Evolutionary conservation across 768 basidiomycete species (phyloP).

Genomic region (Multifurca ochricompacta): DNA sequence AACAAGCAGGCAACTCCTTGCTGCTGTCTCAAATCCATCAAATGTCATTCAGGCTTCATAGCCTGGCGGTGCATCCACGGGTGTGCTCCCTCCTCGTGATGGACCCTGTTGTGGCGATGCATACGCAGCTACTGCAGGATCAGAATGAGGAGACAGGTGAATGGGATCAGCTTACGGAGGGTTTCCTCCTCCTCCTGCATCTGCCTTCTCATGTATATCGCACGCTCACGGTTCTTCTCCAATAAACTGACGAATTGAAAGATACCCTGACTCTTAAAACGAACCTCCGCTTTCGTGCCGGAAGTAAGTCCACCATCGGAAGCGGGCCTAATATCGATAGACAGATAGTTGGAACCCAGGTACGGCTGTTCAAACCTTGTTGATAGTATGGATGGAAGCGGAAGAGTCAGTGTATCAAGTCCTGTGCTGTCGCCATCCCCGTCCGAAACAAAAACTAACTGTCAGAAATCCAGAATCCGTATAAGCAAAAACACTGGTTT

Average conservation of each 20-base stretch:
- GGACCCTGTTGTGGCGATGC: conserved; percentile 19
- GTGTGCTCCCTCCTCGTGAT: conserved; percentile 17
- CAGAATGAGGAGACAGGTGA: not conserved
- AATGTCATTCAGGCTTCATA: conserved; percentile 23
- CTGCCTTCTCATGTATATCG: conserved; percentile 68
- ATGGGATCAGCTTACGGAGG: conserved; percentile 41
- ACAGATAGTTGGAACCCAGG: conserved; percentile 60
- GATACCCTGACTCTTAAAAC: conserved; percentile 59
- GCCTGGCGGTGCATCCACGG: conserved; percentile 25
- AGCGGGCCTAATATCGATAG: conserved; percentile 59
- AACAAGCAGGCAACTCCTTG: not conserved
- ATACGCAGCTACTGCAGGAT: conserved; percentile 15
- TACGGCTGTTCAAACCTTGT: conserved; percentile 72
- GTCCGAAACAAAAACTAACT: conserved; percentile 53
- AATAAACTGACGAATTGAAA: conserved; percentile 65
- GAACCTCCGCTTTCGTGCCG: conserved; percentile 59
- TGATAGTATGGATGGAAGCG: conserved; percentile 54
- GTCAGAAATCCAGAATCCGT: not conserved
- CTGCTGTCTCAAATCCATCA: not conserved
- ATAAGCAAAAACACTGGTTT: not conserved
- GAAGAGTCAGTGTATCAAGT: conserved; percentile 44
- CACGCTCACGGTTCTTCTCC: conserved; percentile 71
- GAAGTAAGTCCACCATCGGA: conserved; percentile 56
- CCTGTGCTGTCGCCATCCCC: conserved; percentile 19
- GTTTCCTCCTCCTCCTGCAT: conserved; percentile 49